A percentile compares a stretch with the other conserved stretches of the same genome.
These are phyloP conservation scores for Thinopyrum elongatum DNA, from an alignment of 176 grass and related monocot species.

Conservation along the genomic window DNA sequence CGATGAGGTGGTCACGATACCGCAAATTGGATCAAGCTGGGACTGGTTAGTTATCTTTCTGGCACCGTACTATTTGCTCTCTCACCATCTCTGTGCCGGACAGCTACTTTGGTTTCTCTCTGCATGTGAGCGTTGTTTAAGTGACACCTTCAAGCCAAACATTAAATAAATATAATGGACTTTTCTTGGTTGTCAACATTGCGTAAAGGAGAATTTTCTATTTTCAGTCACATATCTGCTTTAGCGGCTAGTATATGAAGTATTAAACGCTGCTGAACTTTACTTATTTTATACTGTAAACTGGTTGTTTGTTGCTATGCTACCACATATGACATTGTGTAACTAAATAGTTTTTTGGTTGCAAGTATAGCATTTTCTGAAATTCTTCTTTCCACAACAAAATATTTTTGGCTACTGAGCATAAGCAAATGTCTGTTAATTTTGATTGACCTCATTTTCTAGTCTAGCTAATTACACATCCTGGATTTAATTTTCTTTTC, in stretches of 20 bases:
- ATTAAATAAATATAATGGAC: neutral
- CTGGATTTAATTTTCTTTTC: neutral
- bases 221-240: neutral
- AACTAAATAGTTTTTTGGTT: neutral
- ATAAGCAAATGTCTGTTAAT: conserved; percentile 8
- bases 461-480: neutral
- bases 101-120: neutral
- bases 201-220: neutral
- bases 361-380: neutral
- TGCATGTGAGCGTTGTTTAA: neutral
- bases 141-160: neutral
- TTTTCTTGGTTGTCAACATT: neutral
- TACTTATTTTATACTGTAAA: neutral
- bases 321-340: neutral
- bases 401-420: neutral
- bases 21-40: conserved; percentile 92
- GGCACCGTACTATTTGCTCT: neutral
- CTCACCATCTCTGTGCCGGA: neutral
- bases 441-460: neutral
- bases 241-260: neutral
- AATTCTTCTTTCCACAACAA: neutral
- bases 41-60: conserved; percentile 64
- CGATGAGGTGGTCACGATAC: conserved; percentile 96
- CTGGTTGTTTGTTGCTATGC: neutral
- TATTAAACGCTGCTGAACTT: neutral